A percentile compares a stretch with the other conserved stretches of the same genome.
phyloP scores from a whole-genome alignment of 2,329 filamentous ascomycete genomes.

The Trichophyton schoenleinii region DNA sequence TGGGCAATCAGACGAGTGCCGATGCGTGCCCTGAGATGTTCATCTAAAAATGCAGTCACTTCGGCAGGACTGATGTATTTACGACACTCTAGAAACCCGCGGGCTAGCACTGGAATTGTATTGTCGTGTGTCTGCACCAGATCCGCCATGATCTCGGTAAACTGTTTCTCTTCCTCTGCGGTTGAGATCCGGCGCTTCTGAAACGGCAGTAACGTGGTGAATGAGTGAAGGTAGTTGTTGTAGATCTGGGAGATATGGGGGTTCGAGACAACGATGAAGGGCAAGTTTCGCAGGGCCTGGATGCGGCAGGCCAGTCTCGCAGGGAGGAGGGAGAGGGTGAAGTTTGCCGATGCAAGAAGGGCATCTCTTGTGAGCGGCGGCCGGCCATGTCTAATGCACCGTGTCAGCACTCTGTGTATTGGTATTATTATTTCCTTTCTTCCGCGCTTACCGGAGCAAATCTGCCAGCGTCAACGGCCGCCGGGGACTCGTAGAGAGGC shows the following conservation, averaged over 20 bases:
- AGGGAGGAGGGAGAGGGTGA: conserved; percentile 83
- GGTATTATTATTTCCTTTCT: too few species aligned
- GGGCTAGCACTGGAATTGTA: conserved; percentile 83
- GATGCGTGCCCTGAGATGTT: conserved; percentile 84
- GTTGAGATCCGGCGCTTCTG: conserved; percentile 59
- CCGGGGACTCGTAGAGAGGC: conserved; percentile 63
- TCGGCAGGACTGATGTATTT: conserved; percentile 74
- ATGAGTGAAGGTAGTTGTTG: conserved; percentile 86
- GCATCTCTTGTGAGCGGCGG: conserved; percentile 71
- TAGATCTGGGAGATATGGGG: conserved; percentile 90
- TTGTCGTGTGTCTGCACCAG: conserved; percentile 91
- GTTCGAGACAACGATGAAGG: conserved; percentile 97
- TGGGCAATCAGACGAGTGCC: conserved; percentile 89
- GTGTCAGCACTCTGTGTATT: not conserved
- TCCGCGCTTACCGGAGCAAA: conserved; percentile 58
- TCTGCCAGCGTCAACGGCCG: conserved; percentile 77
- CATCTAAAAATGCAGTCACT: conserved; percentile 85
- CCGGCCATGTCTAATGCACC: conserved; percentile 50
- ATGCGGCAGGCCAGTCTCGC: conserved; percentile 89
- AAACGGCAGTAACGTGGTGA: conserved; percentile 82
- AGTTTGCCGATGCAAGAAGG: conserved; percentile 83
- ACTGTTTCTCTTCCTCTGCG: conserved; percentile 75
- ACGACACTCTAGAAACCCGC: conserved; percentile 83
- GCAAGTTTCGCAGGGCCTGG: conserved; percentile 80
- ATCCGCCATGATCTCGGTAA: conserved; percentile 85